Evolutionary conservation across 2,329 filamentous ascomycete genomes (phyloP).

Genomic region (Fusarium chlamydosporum): DNA sequence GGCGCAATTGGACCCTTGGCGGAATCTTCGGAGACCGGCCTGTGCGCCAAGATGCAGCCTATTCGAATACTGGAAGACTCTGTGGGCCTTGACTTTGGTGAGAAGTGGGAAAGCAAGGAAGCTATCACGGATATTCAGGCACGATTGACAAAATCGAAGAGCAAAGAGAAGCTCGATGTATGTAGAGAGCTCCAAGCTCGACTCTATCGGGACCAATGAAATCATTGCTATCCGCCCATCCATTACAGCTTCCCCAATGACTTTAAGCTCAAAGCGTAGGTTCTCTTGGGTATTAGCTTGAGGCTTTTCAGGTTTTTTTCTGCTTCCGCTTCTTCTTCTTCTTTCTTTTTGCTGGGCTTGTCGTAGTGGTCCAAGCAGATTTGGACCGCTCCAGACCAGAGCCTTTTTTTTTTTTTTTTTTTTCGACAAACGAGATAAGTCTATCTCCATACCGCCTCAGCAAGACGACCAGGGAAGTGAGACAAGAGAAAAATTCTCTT

Average conservation of each 20-base stretch:
- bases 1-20: conserved; percentile 39
- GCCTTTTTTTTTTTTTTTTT: conserved; percentile 2
- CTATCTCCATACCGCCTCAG: conserved; percentile 15
- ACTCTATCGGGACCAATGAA: conserved; percentile 29
- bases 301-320: conserved; percentile 29
- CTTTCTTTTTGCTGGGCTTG: conserved; percentile 8
- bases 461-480: conserved; percentile 14
- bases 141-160: conserved; percentile 21
- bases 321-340: conserved; percentile 7
- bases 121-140: conserved; percentile 36
- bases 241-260: conserved; percentile 5
- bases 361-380: conserved; percentile 31
- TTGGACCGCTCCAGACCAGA: conserved; percentile 46
- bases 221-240: conserved; percentile 19
- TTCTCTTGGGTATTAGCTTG: conserved; percentile 26
- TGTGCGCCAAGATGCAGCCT: conserved; percentile 27
- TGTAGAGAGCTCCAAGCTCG: conserved; percentile 9
- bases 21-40: conserved; percentile 42
- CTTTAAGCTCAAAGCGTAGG: conserved; percentile 26
- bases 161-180: conserved; percentile 11
- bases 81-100: conserved; percentile 26
- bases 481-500: conserved; percentile 22
- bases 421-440: conserved; percentile 16
- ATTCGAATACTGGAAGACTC: conserved; percentile 34
- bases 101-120: conserved; percentile 41